Conservation (phyloP, 169 alveolate genomes). For the Cryptosporidium andersoni region DNA sequence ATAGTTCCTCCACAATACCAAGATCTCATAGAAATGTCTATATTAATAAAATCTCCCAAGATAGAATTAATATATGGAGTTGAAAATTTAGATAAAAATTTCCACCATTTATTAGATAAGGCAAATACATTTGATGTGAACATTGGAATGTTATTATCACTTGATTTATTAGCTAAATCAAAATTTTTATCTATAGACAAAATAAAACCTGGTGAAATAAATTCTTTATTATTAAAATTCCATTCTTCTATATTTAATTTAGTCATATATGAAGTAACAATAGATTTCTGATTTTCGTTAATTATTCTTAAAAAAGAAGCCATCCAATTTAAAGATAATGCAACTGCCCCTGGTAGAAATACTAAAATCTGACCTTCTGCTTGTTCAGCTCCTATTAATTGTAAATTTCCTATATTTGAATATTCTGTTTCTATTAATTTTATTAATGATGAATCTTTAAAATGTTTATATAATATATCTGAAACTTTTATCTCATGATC, state of each 20-base stretch:
- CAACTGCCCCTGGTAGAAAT: conserved; percentile 34
- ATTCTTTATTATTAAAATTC: conserved; percentile 25
- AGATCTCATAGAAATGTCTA: conserved; percentile 42
- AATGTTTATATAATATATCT: not conserved
- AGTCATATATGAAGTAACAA: conserved; percentile 12
- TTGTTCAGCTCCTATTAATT: conserved; percentile 17
- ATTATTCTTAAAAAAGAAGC: conserved; percentile 35
- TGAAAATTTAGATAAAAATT: conserved; percentile 14
- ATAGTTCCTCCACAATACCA: conserved; percentile 64
- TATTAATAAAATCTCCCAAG: conserved; percentile 18
- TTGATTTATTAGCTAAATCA: conserved; percentile 13
- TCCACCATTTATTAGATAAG: conserved; percentile 40
- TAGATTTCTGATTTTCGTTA: conserved; percentile 36
- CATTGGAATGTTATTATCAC: conserved; percentile 23
- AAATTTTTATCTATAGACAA: conserved; percentile 39
- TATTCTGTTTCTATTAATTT: conserved; percentile 50
- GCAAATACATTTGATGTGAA: conserved; percentile 47
- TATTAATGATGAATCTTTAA: conserved; percentile 4
- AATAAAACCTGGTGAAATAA: conserved; percentile 32
- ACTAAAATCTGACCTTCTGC: conserved; percentile 38
- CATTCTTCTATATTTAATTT: conserved; percentile 11
- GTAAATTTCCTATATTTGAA: conserved; percentile 46
- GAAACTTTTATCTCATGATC: not conserved
- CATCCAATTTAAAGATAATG: conserved; percentile 57
- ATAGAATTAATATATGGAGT: conserved; percentile 49